These are phyloP conservation scores for Eimeria sp. DNA, from an alignment of 169 alveolate species.

Conservation along the genomic window DNA sequence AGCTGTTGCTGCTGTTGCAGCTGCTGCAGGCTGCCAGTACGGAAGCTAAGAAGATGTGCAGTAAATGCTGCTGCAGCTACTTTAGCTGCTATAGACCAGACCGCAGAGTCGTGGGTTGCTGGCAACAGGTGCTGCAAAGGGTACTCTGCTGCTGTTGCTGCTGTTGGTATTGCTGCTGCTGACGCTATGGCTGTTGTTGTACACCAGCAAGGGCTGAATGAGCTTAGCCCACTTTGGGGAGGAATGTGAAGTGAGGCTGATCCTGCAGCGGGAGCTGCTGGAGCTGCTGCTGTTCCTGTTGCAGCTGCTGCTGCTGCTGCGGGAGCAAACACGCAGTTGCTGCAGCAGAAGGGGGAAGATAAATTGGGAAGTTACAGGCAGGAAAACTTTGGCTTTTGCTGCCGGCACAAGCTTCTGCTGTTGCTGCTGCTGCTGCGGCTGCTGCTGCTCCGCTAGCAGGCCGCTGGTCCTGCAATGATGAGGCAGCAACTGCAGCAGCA, in stretches of 20 bases:
- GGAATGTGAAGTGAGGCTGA: neutral
- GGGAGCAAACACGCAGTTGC: neutral
- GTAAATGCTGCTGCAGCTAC: slow-evolving; percentile 18
- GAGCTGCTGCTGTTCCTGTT: neutral
- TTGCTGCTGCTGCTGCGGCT: slow-evolving; percentile 43
- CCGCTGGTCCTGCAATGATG: slow-evolving; percentile 63
- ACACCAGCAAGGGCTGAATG: neutral
- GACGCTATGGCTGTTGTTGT: neutral
- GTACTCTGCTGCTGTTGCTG: slow-evolving; percentile 4
- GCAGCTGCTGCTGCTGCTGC: slow-evolving; percentile 35
- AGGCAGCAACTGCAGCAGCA: slow-evolving; percentile 36
- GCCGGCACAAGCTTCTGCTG: neutral
- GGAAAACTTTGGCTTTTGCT: neutral
- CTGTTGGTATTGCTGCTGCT: neutral
- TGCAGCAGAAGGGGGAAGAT: neutral
- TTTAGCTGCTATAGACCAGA: neutral
- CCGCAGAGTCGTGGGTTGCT: neutral
- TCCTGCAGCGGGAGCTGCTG: neutral
- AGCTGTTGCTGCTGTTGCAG: slow-evolving; percentile 2
- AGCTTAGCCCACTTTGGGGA: neutral
- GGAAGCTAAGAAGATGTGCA: neutral
- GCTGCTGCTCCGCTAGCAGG: slow-evolving; percentile 57
- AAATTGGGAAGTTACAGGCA: neutral
- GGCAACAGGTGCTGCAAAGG: neutral
- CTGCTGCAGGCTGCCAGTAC: neutral